A percentile compares a stretch with the other conserved stretches of the same genome.
phyloP scores from a whole-genome alignment of 1,284 basidiomycete genomes.

The Ganoderma sp. region DNA sequence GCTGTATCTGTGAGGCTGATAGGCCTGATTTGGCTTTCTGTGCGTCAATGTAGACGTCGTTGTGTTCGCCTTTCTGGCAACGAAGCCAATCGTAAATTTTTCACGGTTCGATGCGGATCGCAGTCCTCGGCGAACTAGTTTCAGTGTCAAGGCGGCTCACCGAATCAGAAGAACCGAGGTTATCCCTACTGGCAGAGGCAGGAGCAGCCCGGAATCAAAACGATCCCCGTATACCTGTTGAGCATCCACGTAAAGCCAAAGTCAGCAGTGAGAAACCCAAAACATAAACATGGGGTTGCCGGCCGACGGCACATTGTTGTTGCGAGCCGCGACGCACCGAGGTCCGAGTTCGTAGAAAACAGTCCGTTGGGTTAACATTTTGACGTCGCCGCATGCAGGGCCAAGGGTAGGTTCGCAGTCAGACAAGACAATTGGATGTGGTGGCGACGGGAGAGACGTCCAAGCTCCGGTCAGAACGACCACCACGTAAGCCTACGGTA shows the following conservation, averaged over 20 bases:
- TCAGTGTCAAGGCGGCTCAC: not conserved
- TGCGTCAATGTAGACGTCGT: not conserved
- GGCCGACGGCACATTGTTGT: not conserved
- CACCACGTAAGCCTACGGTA: not conserved
- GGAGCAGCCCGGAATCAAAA: not conserved
- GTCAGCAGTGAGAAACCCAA: not conserved
- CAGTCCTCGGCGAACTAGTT: not conserved
- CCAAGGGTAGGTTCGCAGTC: not conserved
- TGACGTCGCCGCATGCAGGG: not conserved
- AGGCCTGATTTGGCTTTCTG: not conserved
- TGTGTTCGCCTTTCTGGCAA: not conserved
- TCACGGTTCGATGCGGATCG: not conserved
- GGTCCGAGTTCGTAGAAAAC: not conserved
- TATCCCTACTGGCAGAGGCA: not conserved
- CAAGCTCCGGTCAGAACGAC: not conserved
- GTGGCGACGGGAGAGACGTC: not conserved
- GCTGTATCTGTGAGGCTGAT: not conserved
- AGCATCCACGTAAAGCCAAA: not conserved
- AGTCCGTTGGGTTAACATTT: not conserved
- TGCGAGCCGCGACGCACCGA: not conserved
- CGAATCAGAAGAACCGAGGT: not conserved
- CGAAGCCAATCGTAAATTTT: not conserved
- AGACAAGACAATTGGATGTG: not conserved
- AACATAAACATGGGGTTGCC: not conserved
- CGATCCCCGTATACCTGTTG: constrained; percentile 1